Evolutionary conservation across 2,329 filamentous ascomycete genomes (phyloP).

Genomic region (Alternaria panax): DNA sequence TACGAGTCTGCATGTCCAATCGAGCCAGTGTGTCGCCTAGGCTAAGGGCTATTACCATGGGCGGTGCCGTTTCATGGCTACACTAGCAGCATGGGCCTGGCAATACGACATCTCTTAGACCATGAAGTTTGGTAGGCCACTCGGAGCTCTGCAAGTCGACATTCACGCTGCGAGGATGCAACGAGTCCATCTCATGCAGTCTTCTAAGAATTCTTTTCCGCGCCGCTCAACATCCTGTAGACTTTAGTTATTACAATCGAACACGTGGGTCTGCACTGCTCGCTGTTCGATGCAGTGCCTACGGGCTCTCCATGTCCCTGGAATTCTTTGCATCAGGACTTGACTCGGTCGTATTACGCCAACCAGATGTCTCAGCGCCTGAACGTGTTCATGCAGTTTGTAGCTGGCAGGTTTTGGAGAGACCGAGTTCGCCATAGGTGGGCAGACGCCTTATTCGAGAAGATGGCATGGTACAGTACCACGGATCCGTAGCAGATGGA

Average conservation of each 20-base stretch:
- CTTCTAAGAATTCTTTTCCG: neutral
- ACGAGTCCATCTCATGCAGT: neutral
- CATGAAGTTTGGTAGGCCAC: neutral
- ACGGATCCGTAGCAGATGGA: neutral
- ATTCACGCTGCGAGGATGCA: neutral
- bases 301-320: neutral
- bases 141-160: neutral
- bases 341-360: neutral
- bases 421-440: neutral
- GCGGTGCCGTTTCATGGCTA: neutral
- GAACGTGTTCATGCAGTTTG: neutral
- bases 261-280: neutral
- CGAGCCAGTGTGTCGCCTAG: neutral
- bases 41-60: neutral
- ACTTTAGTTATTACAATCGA: neutral
- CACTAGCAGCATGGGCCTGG: neutral
- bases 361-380: neutral
- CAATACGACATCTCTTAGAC: neutral
- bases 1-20: neutral
- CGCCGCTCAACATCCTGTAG: neutral
- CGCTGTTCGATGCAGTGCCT: neutral
- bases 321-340: neutral
- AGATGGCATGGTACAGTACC: neutral
- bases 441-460: neutral
- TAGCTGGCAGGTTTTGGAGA: neutral